Conservation (phyloP, 345 rosid species). For the Eucalyptus pauciflora region DNA sequence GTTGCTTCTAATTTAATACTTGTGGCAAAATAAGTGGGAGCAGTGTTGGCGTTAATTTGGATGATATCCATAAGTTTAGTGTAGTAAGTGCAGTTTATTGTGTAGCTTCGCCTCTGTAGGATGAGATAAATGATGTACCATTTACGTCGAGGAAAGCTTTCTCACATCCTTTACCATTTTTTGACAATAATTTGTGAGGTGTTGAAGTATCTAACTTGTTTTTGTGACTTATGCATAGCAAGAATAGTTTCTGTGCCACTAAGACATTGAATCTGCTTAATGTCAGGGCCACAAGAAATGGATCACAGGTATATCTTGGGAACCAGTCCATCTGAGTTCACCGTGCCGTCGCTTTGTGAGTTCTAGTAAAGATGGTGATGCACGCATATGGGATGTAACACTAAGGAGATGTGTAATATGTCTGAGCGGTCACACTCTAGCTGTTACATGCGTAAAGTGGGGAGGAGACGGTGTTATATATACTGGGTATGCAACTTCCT, state of each 20-base stretch:
- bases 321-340: conserved; percentile 81
- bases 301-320: conserved; percentile 98
- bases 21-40: background rate
- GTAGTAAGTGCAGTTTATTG: background rate
- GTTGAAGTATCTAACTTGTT: background rate
- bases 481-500: conserved; percentile 51
- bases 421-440: conserved; percentile 87
- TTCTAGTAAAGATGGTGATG: conserved; percentile 98
- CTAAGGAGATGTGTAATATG: conserved; percentile 56
- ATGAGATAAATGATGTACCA: background rate
- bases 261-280: background rate
- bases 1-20: background rate
- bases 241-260: background rate
- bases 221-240: background rate
- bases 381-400: conserved; percentile 86
- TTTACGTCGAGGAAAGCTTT: background rate
- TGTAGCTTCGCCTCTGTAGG: background rate
- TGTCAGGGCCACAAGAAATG: conserved; percentile 95
- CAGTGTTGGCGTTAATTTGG: background rate
- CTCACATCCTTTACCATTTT: background rate
- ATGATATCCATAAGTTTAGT: background rate
- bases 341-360: conserved; percentile 96
- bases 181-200: background rate
- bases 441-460: conserved; percentile 98
- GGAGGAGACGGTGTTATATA: conserved; percentile 91